Base-by-base conservation (phyloP, 306 rosid species). In the Vigna trinervia region DNA sequence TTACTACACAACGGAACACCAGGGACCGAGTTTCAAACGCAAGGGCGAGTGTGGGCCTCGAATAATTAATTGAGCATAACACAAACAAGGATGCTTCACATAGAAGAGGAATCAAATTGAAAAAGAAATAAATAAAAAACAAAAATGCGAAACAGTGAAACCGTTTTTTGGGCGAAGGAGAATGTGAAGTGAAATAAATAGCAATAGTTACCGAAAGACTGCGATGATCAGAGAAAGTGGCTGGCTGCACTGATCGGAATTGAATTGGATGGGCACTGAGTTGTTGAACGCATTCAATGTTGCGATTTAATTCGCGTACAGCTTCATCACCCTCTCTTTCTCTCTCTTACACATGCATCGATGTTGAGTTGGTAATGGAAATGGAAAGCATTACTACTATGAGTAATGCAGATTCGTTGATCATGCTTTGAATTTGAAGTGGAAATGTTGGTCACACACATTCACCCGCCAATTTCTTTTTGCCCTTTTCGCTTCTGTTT, bases 391-490 rank as follows among this genome's bases (percentile, higher is more conserved):
- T 4, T 20, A 11, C 36, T 28, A 28, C 69, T 62, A 14, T 38
- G n/a, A 14, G 20, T 7, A 57, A 57, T 1, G 34, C 32, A 38
- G 46, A n/a, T 45, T 32, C 38, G 5, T 1, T 56, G 8, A 30
- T 30, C 4, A n/a, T n/a, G 57, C 30, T 72, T 76, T 64, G 43
- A 52, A 30, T 83, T 79, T 62, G 53, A 74, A 78, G 52, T 12
- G 54, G 32, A 73, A 26, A 10, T 22, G 12, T 41, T 17, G 7
- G 58, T 53, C 56, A 15, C 57, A n/a, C 52, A 76, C 65, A 68
- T 75, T 81, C 74, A 20, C 85, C 81, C 78, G 85, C 81, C 82
- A 82, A 61, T 70, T 8, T 30, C 8, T 19, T 47, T 11, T 47
- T 11, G 26, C 68, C 32, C 13, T 38, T 39, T 75, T 8, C 1